Evolutionary conservation across 2,329 filamentous ascomycete genomes (phyloP).

Genomic region (Xylaria sp.): DNA sequence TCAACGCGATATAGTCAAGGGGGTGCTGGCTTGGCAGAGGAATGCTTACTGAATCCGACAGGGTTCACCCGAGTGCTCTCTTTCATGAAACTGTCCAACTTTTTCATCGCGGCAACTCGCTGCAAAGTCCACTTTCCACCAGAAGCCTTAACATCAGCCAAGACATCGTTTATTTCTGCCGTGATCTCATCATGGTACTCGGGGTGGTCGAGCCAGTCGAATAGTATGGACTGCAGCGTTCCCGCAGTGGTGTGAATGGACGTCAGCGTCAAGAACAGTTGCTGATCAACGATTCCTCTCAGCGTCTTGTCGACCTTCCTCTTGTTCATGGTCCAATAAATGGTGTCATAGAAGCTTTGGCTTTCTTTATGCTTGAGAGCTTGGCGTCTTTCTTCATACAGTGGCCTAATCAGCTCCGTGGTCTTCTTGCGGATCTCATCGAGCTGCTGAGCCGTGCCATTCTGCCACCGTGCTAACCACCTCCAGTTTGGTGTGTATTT

Average conservation of each 20-base stretch:
- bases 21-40: not conserved
- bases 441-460: constrained; percentile 14
- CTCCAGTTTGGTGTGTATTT: constrained; percentile 28
- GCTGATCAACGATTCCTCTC: constrained; percentile 23
- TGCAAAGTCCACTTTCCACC: constrained; percentile 30
- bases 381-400: constrained; percentile 21
- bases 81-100: constrained; percentile 42
- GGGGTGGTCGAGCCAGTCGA: constrained; percentile 34
- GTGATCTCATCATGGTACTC: constrained; percentile 29
- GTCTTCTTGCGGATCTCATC: constrained; percentile 13
- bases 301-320: constrained; percentile 6
- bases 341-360: constrained; percentile 22
- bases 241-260: constrained; percentile 30
- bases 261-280: constrained; percentile 34
- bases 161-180: constrained; percentile 26
- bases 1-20: not conserved
- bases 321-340: constrained; percentile 28
- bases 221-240: constrained; percentile 31
- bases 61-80: constrained; percentile 34
- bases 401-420: constrained; percentile 19
- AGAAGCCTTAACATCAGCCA: constrained; percentile 11
- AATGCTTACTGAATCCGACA: constrained; percentile 28
- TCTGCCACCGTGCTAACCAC: constrained; percentile 25
- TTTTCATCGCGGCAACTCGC: constrained; percentile 21
- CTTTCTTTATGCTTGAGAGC: not conserved